Base-by-base conservation (phyloP, 179 eudicot species). In the Spergularia azorica region DNA sequence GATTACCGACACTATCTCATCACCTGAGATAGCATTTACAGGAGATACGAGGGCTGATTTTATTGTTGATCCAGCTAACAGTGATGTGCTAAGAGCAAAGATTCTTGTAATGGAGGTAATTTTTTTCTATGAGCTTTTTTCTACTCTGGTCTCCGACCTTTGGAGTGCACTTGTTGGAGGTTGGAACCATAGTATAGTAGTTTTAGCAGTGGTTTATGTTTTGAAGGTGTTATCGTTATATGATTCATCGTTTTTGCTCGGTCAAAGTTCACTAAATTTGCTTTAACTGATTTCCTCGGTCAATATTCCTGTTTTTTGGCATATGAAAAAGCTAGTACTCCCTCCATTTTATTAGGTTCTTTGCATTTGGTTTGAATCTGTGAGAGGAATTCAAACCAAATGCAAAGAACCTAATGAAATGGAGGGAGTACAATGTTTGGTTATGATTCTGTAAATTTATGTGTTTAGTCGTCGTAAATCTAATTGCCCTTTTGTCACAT, bases 81-180 rank as follows among this genome's bases (percentile, higher is more conserved):
- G 43, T 75, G 98, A 95, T 77, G 95, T 82, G 55, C 82, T 95
- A 81, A 89, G 75, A 78, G 89, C 97, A 75, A 93, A 88, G 86
- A 82, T 95, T 83, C 97, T 95, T 73, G 90, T 95, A 54, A 93
- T 93, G 97, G 99, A 95, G 97, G 99, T 95, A 87, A 82, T n/a
- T 69, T 38, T 1, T 7, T 70, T 26, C 67, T 48, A 8, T 52
- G 18, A 8, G 14, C 32, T 51, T 3, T 69, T 74, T 68, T 52
- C 32, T 43, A 26, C 21, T 21, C 58, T 54, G n/a, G 32, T 26
- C 32, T 26, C 32, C 32, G 32, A 26, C 32, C 32, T 26, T 26
- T 26, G 32, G 32, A 26, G 32, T 26, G 21, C 21, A 26, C 32
- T 20, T 43, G 8, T 43, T 43, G 48, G 48, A 43, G 5, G 8